Evolutionary conservation across 2,329 filamentous ascomycete species (phyloP), one percentile per base, ranked within the genome.

Genomic region (Simplicillium aogashimaense): DNA sequence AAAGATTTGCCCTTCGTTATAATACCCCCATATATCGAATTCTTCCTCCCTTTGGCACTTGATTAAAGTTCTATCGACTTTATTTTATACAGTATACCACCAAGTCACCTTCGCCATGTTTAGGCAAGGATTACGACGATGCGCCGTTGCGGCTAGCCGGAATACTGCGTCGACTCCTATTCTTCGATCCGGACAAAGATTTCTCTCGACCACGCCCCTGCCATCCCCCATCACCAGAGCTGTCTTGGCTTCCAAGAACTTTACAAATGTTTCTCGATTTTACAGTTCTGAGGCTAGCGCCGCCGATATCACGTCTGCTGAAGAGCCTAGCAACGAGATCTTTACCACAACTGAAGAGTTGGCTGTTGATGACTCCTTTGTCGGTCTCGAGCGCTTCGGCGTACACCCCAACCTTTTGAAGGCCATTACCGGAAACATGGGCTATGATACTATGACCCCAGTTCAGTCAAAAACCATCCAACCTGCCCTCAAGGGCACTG

Each of bases 401-500:
- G 74, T 94, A 33, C 70, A 89, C 54, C 55, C 62, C 17, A 76
- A 70, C 43, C 63, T 95, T 38, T 69, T 94, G 46, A 55, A 69
- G 4, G 73, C 81, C 18, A 79, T 98, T 50, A 83, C 76, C 2
- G 50, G 74, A 5, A 74, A 78, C 39, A 85, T 97, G 81, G 67
- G 72, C 20, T 82, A 95, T 51, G 74, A 83, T 37, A 77, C 69
- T 32, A 97, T 98, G 92, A 97, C 90, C 16, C 83, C 92, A 16
- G 90, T 98, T 12, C 92, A 98, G 61, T 72, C 78, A 36, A 74
- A 81, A 57, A 94, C 90, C 11, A 88, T 98, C 55, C 78, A 78
- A 44, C 74, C 86, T 41, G 86, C 85, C 4, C 67, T 97, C 33
- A 77, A 79, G 49, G 89, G 92, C 16, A 76, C 71, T 44, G 90